These are phyloP conservation scores for Teratosphaeria pseudoeucalypti DNA, from an alignment of 2,329 filamentous ascomycete species.

Conservation along the genomic window DNA sequence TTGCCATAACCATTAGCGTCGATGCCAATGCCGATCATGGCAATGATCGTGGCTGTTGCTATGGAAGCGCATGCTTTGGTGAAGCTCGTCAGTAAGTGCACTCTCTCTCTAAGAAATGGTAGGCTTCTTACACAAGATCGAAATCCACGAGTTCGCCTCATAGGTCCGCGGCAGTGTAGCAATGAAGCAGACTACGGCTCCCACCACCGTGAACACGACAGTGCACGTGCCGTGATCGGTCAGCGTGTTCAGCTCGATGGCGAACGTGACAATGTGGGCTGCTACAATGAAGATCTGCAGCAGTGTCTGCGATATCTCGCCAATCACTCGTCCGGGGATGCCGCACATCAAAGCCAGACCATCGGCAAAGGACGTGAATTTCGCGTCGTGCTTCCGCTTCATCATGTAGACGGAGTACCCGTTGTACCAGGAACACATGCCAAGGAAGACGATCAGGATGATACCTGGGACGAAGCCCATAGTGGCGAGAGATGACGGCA, in stretches of 20 bases:
- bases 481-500: slow-evolving; percentile 43
- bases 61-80: slow-evolving; percentile 51
- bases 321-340: slow-evolving; percentile 46
- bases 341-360: slow-evolving; percentile 55
- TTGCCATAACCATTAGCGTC: slow-evolving; percentile 29
- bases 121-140: slow-evolving; percentile 43
- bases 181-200: slow-evolving; percentile 47
- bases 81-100: slow-evolving; percentile 4
- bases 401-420: slow-evolving; percentile 51
- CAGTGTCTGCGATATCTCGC: slow-evolving; percentile 49
- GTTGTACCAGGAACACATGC: slow-evolving; percentile 49
- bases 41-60: slow-evolving; percentile 51
- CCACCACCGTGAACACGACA: slow-evolving; percentile 48
- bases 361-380: slow-evolving; percentile 57
- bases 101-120: neutral
- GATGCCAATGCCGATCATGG: slow-evolving; percentile 54
- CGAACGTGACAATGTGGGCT: slow-evolving; percentile 62
- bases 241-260: slow-evolving; percentile 57
- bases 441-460: slow-evolving; percentile 44
- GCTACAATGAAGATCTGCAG: slow-evolving; percentile 60
- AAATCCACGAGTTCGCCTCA: slow-evolving; percentile 52
- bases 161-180: slow-evolving; percentile 53
- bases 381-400: slow-evolving; percentile 41
- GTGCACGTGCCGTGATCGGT: slow-evolving; percentile 51
- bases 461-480: slow-evolving; percentile 39